phyloP scores from a whole-genome alignment of 2,329 filamentous ascomycete species.

The Stagonosporopsis rhizophila region DNA sequence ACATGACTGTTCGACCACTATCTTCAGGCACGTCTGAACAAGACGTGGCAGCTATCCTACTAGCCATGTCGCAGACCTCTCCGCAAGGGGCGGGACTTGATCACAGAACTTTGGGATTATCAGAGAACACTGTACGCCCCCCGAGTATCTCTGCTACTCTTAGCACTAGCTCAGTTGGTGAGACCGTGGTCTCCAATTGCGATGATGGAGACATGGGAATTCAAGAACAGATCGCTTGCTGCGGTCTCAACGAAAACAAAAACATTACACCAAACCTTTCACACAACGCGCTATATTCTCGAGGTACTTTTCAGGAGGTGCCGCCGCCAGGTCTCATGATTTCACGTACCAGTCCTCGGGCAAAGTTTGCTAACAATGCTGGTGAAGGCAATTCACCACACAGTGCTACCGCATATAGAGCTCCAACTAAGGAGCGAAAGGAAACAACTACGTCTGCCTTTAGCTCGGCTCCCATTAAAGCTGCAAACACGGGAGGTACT shows the following conservation, averaged over 20 bases:
- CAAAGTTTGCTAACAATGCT: neutral
- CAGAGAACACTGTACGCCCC: neutral
- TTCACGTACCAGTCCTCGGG: neutral
- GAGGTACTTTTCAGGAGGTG: too few species aligned
- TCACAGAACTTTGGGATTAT: too few species aligned
- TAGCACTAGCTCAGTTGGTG: neutral
- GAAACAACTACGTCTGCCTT: neutral
- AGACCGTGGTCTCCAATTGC: conserved; percentile 4
- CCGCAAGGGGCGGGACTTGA: neutral
- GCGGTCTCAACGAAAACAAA: neutral
- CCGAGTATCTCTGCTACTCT: neutral
- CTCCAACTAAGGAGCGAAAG: neutral
- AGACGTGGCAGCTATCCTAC: neutral
- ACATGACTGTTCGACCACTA: neutral
- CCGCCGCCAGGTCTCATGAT: neutral
- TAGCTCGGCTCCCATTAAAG: neutral
- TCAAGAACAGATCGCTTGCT: neutral
- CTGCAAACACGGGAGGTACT: neutral
- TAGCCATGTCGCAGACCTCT: conserved; percentile 1
- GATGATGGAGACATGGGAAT: conserved; percentile 1
- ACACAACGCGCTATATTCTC: too few species aligned
- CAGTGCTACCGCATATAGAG: neutral
- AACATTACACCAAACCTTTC: neutral
- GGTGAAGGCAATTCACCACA: neutral
- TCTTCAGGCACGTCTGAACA: neutral